phyloP scores from a whole-genome alignment of 1,284 basidiomycete genomes.

The Sanghuangporus baumii region DNA sequence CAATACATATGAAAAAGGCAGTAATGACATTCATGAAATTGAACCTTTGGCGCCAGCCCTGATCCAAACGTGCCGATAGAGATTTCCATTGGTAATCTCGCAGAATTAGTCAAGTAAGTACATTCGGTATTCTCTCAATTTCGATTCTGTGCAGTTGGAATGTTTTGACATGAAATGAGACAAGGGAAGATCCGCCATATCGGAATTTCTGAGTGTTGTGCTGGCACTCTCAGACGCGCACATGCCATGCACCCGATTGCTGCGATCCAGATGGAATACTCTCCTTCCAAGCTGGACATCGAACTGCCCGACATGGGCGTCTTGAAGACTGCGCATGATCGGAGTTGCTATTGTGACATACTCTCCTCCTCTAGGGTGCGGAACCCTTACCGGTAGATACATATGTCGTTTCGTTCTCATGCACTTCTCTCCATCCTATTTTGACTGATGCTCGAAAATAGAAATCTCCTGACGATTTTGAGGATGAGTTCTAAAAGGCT shows the following conservation, averaged over 20 bases:
- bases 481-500: conserved; percentile 38
- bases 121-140: not conserved
- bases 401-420: conserved; percentile 25
- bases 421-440: not conserved
- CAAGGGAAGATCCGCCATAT: conserved; percentile 58
- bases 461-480: conserved; percentile 47
- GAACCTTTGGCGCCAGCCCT: conserved; percentile 26
- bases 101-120: conserved; percentile 46
- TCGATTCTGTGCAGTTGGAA: too few species aligned
- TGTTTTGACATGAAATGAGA: conserved; percentile 23
- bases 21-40: too few species aligned
- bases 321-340: conserved; percentile 44
- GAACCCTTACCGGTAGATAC: conserved; percentile 58
- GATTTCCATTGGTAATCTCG: conserved; percentile 45
- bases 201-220: conserved; percentile 57
- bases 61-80: conserved; percentile 44
- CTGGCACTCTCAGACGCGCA: conserved; percentile 55
- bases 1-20: too few species aligned
- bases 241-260: conserved; percentile 55
- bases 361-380: conserved; percentile 55
- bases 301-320: conserved; percentile 43
- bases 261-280: conserved; percentile 61
- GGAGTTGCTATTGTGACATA: conserved; percentile 54
- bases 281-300: conserved; percentile 53
- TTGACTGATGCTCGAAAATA: conserved; percentile 18